These are phyloP conservation scores for Ustilago tritici DNA, from an alignment of 1,284 basidiomycete species.

Conservation along the genomic window DNA sequence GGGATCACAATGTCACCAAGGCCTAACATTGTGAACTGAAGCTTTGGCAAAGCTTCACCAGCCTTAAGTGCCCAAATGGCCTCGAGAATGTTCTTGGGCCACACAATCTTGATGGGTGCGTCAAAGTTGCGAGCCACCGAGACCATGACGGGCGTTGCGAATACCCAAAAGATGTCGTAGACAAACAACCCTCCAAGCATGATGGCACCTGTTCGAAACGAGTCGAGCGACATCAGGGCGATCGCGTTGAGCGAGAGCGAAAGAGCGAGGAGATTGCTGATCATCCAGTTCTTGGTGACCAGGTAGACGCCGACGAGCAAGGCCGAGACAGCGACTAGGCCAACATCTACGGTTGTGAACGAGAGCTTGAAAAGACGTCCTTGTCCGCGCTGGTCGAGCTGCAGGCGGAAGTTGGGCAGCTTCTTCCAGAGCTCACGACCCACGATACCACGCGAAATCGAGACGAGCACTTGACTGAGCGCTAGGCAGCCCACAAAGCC, in stretches of 20 bases:
- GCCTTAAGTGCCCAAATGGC: conserved; percentile 27
- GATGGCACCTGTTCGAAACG: conserved; percentile 86
- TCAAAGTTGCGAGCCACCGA: conserved; percentile 88
- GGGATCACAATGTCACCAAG: conserved; percentile 91
- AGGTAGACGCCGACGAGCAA: conserved; percentile 79
- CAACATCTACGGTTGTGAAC: conserved; percentile 73
- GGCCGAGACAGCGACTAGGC: conserved; percentile 77
- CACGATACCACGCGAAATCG: conserved; percentile 26
- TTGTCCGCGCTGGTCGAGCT: conserved; percentile 42
- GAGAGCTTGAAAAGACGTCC: conserved; percentile 57
- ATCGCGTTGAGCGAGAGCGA: conserved; percentile 87
- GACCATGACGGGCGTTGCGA: conserved; percentile 68
- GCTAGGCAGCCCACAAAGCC: conserved; percentile 61
- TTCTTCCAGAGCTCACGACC: conserved; percentile 49
- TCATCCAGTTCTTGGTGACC: conserved; percentile 75
- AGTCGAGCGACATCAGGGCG: conserved; percentile 85
- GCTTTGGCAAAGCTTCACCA: conserved; percentile 42
- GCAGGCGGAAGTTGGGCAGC: conserved; percentile 47
- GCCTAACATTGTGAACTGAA: conserved; percentile 89
- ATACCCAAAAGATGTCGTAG: conserved; percentile 70
- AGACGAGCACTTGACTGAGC: conserved; percentile 50
- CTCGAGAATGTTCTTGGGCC: conserved; percentile 69
- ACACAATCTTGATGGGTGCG: conserved; percentile 80
- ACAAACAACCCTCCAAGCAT: conserved; percentile 74
- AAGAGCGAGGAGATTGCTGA: conserved; percentile 84